Base-by-base conservation (phyloP, 129 eudicot species). In the Smallanthus sonchifolius region DNA sequence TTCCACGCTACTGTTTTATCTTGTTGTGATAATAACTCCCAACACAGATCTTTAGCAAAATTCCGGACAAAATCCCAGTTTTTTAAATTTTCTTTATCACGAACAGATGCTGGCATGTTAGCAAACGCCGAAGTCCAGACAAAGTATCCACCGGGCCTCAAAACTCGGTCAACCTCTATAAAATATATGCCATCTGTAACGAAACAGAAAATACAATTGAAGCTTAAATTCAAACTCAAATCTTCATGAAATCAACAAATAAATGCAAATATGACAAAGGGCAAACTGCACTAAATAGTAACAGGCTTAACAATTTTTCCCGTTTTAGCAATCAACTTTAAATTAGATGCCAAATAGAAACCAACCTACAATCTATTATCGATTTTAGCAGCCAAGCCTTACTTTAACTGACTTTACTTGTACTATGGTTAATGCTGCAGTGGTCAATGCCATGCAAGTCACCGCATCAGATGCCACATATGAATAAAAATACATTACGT, bases 131-230 rank as follows among this genome's bases (percentile, higher is more conserved):
- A 90, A 39, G 97, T 95, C 99, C 97, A 95, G 19, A 95, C 99
- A 82, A 95, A 95, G 70, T 95, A 95, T 75, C 99, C 99, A 51
- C 99, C 97, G 40, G 99, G 99, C 65, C 97, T 79, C 88, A 95
- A 71, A 75, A 95, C 78, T 63, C 99, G 84, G 78, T 95, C 96
- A 44, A 88, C 99, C 83, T 95, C 99, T 66, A 88, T 76, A 78
- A 95, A 85, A 77, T 79, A 84, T 42, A 83, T 67, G 42, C 97
- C 98, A 80, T 86, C 98, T 94, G 97, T 57, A 73, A 28, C 70
- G 75, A 65, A 73, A 37, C 11, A 4, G 54, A 70, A 76, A 78
- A 16, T 0, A 73, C 7, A 72, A 32, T 5, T 14, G 2, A 30
- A 16, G 44, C 2, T 6, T 17, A 32, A 4, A 16, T 5, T 36